Percentiles rank a stretch among this genome's conserved stretches.
These are phyloP conservation scores for Tuber aestivum DNA, from an alignment of 495 filamentous ascomycete genomes.

Conservation along the genomic window DNA sequence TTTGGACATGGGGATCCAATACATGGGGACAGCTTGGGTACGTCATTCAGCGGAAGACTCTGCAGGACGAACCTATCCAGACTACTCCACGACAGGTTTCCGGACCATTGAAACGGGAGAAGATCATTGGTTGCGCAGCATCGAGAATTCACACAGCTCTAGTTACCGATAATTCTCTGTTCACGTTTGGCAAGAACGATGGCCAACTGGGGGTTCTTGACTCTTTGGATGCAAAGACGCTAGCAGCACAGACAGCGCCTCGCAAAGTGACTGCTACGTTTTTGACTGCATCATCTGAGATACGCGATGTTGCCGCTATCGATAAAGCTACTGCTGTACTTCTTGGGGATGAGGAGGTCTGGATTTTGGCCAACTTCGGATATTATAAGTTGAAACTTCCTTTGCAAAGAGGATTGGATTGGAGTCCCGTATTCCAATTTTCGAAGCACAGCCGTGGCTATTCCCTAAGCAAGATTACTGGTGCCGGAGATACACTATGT, in stretches of 20 bases:
- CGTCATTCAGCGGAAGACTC: conserved; percentile 52
- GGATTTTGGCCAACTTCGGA: conserved; percentile 87
- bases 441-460: neutral
- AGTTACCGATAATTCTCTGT: conserved; percentile 72
- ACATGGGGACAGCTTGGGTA: conserved; percentile 83
- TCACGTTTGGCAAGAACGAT: conserved; percentile 92
- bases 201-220: conserved; percentile 92
- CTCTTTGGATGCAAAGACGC: conserved; percentile 75
- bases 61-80: conserved; percentile 73
- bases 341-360: conserved; percentile 80
- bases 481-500: conserved; percentile 83
- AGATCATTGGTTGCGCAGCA: conserved; percentile 75
- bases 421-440: conserved; percentile 40
- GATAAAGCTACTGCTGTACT: conserved; percentile 83
- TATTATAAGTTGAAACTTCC: conserved; percentile 82
- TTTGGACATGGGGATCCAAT: conserved; percentile 92
- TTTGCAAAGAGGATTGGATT: conserved; percentile 54
- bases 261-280: conserved; percentile 81
- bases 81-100: conserved; percentile 79
- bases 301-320: conserved; percentile 76
- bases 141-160: conserved; percentile 88
- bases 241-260: conserved; percentile 73
- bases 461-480: conserved; percentile 55
- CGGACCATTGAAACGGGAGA: conserved; percentile 80
- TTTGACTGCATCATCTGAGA: conserved; percentile 59